Base-by-base conservation (phyloP, 768 basidiomycete genomes). In the Lactarius vividus region DNA sequence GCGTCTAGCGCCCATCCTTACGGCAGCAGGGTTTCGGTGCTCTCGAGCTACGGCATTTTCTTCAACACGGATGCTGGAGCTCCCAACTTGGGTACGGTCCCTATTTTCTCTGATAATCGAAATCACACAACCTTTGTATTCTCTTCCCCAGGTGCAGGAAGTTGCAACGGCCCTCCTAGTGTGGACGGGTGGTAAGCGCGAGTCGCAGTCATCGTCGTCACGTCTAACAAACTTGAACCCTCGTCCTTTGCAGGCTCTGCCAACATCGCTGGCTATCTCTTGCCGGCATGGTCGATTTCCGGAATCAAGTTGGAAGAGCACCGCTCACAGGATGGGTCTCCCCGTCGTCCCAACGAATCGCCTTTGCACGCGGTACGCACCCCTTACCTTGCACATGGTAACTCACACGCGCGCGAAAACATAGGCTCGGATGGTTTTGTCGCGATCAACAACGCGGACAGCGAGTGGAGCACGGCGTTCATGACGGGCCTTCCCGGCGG, bases 401-500 rank as follows among this genome's bases (percentile, higher is more conserved):
- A 6, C 57, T 64, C 28, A 40, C 13, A 28, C 37, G 0, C 20
- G 11, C 11, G 46, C 2, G 46, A 20, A 13, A 4, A n/a, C 10
- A 16, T 39, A 87, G 85, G 84, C 44, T 74, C 84, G 0, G 72
- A 75, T 44, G 87, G 88, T 2, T 88, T 85, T 64, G 83, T 88
- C 2, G 87, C 82, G 0, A 89, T 89, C 70, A 89, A 89, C 72
- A 88, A 89, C 68, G 81, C 74, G 5, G 84, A 87, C 65, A 77
- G 77, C 5, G 69, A 74, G 0, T 89, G 88, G 88, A 83, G 65
- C 9, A 63, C 80, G 0, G 83, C 82, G 0, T 88, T 89, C 72
- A 72, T 75, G n/a, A 89, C 88, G 0, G 81, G 83, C 0, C 75
- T 89, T 15, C 80, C 87, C 1, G 80, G 74, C 29, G 88, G 86